Conservation (phyloP, 2,329 filamentous ascomycete species). For the Pseudogymnoascus verrucosus region DNA sequence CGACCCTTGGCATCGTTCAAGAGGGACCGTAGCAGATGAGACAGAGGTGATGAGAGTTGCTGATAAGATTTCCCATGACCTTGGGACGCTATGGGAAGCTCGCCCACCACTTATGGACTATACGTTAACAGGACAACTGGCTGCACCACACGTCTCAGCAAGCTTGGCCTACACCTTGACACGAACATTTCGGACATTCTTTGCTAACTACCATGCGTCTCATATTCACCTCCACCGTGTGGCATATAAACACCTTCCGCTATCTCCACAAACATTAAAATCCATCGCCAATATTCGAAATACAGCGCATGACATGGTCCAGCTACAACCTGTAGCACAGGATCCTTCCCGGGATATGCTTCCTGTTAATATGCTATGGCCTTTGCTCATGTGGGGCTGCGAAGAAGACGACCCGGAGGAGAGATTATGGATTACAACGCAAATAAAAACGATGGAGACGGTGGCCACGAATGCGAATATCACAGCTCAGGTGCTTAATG, state of each 20-base stretch:
- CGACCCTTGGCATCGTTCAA: slow-evolving; percentile 47
- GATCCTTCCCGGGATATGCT: slow-evolving; percentile 30
- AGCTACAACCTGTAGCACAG: background rate
- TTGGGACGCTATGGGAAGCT: slow-evolving; percentile 41
- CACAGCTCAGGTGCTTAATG: slow-evolving; percentile 38
- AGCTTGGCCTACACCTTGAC: slow-evolving; percentile 43
- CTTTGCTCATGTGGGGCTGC: slow-evolving; percentile 46
- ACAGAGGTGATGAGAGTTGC: slow-evolving; percentile 50
- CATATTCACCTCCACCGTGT: slow-evolving; percentile 50
- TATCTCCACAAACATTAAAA: slow-evolving; percentile 35
- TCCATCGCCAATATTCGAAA: slow-evolving; percentile 41
- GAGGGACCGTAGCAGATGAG: slow-evolving; percentile 49
- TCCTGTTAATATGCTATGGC: slow-evolving; percentile 51
- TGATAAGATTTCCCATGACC: slow-evolving; percentile 41
- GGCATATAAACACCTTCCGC: slow-evolving; percentile 45
- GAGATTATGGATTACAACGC: slow-evolving; percentile 41
- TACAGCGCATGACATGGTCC: slow-evolving; percentile 37
- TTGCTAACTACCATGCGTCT: slow-evolving; percentile 48
- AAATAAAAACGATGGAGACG: slow-evolving; percentile 40
- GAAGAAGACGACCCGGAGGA: slow-evolving; percentile 44
- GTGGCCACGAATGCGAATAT: slow-evolving; percentile 38
- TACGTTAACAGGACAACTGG: slow-evolving; percentile 44
- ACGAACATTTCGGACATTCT: slow-evolving; percentile 45
- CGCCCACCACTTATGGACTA: slow-evolving; percentile 48
- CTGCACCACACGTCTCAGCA: slow-evolving; percentile 39